These are phyloP conservation scores for Zoysia japonica DNA, from an alignment of 176 grass and related monocot genomes.

Conservation along the genomic window DNA sequence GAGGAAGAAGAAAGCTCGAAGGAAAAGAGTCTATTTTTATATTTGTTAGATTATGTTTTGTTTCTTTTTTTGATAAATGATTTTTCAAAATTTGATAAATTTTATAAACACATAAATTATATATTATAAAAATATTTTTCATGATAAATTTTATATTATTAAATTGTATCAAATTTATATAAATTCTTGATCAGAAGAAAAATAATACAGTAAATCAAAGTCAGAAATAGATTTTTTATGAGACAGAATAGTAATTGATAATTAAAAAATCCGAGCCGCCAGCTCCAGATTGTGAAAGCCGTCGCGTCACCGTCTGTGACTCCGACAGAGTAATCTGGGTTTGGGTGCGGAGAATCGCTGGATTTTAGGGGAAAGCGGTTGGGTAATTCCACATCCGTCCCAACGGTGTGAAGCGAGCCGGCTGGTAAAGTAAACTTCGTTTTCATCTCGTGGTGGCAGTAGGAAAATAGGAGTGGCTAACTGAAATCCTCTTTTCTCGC, in stretches of 20 bases:
- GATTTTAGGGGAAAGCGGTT: neutral
- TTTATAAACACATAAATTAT: too few relatives aligned
- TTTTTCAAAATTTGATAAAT: too few relatives aligned
- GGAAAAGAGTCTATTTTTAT: neutral
- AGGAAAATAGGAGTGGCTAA: neutral
- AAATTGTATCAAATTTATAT: too few relatives aligned
- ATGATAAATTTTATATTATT: too few relatives aligned
- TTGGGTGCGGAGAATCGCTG: neutral
- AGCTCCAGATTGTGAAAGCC: neutral
- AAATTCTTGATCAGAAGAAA: too few relatives aligned
- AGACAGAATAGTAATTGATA: too few relatives aligned
- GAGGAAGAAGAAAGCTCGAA: neutral
- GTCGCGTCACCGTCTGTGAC: conserved; percentile 1
- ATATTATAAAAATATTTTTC: too few relatives aligned
- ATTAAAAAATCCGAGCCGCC: neutral
- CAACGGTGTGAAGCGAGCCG: neutral
- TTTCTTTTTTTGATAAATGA: too few relatives aligned
- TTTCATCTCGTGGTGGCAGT: neutral
- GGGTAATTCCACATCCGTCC: neutral
- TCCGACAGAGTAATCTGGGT: neutral
- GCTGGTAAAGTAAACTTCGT: neutral
- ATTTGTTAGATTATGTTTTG: too few relatives aligned
- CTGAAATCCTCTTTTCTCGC: neutral
- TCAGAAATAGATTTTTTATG: too few relatives aligned
- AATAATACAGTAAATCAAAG: too few relatives aligned